Conservation (phyloP, 2,329 filamentous ascomycete species). For the Fusarium heterosporum region DNA sequence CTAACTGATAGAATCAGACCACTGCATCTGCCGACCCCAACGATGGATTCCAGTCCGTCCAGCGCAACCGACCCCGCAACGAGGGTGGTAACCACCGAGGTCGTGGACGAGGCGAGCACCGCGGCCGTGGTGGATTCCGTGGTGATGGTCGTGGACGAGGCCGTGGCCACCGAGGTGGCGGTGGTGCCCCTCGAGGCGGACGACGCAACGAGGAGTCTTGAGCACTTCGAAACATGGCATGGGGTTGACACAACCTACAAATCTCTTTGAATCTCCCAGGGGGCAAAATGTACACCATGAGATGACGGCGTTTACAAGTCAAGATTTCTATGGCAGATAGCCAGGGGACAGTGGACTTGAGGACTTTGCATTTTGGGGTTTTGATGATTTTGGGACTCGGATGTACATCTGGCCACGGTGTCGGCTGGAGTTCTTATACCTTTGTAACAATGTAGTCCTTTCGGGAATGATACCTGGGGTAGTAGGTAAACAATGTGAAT, state of each 20-base stretch:
- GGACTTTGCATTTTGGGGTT: conserved; percentile 49
- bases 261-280: conserved; percentile 48
- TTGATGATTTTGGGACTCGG: conserved; percentile 48
- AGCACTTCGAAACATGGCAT: conserved; percentile 43
- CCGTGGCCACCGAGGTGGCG: conserved; percentile 54
- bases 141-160: conserved; percentile 60
- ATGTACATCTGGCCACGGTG: conserved; percentile 45
- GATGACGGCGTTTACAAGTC: conserved; percentile 55
- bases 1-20: conserved; percentile 41
- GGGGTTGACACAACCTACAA: conserved; percentile 45
- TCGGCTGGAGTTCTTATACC: conserved; percentile 46
- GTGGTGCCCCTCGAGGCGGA: conserved; percentile 50
- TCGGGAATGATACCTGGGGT: conserved; percentile 33
- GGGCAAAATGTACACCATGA: conserved; percentile 56
- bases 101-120: conserved; percentile 61
- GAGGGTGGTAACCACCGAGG: conserved; percentile 59
- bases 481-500: conserved; percentile 46
- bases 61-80: conserved; percentile 68
- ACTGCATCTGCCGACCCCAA: conserved; percentile 58
- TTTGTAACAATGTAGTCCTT: conserved; percentile 47
- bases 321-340: conserved; percentile 43
- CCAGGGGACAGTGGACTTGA: conserved; percentile 45
- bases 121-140: conserved; percentile 65
- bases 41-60: conserved; percentile 81
- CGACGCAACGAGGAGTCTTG: conserved; percentile 58